Conservation (phyloP, 306 rosid genomes). For the Phaseolus lunatus region DNA sequence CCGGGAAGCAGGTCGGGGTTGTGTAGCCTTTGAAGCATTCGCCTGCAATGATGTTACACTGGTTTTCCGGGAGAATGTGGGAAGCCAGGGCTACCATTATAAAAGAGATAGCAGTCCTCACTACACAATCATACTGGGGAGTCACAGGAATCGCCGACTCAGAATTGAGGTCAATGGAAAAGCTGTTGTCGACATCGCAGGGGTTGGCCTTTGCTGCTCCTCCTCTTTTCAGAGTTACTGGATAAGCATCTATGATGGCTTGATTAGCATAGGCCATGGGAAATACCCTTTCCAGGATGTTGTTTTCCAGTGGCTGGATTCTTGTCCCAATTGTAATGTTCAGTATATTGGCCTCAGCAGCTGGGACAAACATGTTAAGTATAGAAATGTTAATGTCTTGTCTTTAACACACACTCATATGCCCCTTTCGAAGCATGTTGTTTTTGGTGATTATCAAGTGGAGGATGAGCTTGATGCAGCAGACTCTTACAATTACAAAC, state of each 20-base stretch:
- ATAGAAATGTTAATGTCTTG: slow-evolving; percentile 81
- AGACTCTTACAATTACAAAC: not conserved
- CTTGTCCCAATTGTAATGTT: slow-evolving; percentile 76
- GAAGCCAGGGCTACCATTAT: slow-evolving; percentile 93
- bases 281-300: slow-evolving; percentile 85
- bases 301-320: slow-evolving; percentile 91
- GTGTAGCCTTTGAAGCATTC: slow-evolving; percentile 89
- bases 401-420: slow-evolving; percentile 65
- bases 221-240: slow-evolving; percentile 91
- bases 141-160: slow-evolving; percentile 85
- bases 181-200: slow-evolving; percentile 83
- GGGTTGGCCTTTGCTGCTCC: slow-evolving; percentile 80
- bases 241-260: slow-evolving; percentile 91
- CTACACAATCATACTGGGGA: slow-evolving; percentile 88
- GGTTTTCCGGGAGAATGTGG: slow-evolving; percentile 88
- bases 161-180: slow-evolving; percentile 82
- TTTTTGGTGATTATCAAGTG: slow-evolving; percentile 55
- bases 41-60: slow-evolving; percentile 92
- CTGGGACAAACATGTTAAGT: slow-evolving; percentile 96
- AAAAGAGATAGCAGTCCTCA: slow-evolving; percentile 90
- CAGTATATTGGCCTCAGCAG: slow-evolving; percentile 93
- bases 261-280: slow-evolving; percentile 88
- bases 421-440: slow-evolving; percentile 68
- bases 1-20: slow-evolving; percentile 90
- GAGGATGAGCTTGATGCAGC: slow-evolving; percentile 60